Percentiles rank a stretch among this genome's conserved stretches.
phyloP scores from a whole-genome alignment of 1,284 basidiomycete genomes.

The Cryptococcus floricola region DNA sequence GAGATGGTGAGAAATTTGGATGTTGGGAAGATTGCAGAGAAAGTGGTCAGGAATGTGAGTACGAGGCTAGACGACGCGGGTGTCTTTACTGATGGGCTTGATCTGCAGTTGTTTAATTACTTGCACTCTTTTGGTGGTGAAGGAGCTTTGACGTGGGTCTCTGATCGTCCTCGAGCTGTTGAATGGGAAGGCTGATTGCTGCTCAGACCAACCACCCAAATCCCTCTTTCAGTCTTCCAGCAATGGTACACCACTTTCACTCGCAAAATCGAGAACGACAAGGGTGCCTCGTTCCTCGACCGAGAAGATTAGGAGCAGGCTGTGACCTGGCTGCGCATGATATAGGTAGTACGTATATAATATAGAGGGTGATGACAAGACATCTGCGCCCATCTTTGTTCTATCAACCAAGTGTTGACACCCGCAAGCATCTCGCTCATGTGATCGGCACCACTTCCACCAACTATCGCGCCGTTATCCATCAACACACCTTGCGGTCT shows the following conservation, averaged over 20 bases:
- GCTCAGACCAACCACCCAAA: conserved; percentile 58
- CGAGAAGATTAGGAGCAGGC: conserved; percentile 53
- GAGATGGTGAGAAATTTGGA: conserved; percentile 35
- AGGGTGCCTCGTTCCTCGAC: conserved; percentile 71
- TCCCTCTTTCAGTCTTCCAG: conserved; percentile 71
- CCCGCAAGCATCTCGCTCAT: no score
- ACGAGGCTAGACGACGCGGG: neutral
- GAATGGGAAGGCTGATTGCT: neutral
- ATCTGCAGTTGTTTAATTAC: conserved; percentile 70
- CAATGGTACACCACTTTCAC: conserved; percentile 79
- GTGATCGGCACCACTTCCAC: no score
- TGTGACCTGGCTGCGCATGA: no score
- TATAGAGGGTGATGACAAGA: no score
- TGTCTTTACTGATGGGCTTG: neutral
- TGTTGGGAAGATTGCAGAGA: conserved; percentile 45
- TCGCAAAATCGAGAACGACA: conserved; percentile 63
- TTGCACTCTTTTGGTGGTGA: conserved; percentile 66
- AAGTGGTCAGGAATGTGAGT: conserved; percentile 49
- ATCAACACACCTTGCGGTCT: no score
- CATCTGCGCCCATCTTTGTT: no score
- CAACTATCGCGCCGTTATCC: no score
- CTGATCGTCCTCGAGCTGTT: conserved; percentile 25
- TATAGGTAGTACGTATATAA: no score
- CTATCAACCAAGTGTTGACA: no score
- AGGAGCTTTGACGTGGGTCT: conserved; percentile 51